Evolutionary conservation across 345 rosid genomes (phyloP).

Genomic region (Bretschneidera sinensis): DNA sequence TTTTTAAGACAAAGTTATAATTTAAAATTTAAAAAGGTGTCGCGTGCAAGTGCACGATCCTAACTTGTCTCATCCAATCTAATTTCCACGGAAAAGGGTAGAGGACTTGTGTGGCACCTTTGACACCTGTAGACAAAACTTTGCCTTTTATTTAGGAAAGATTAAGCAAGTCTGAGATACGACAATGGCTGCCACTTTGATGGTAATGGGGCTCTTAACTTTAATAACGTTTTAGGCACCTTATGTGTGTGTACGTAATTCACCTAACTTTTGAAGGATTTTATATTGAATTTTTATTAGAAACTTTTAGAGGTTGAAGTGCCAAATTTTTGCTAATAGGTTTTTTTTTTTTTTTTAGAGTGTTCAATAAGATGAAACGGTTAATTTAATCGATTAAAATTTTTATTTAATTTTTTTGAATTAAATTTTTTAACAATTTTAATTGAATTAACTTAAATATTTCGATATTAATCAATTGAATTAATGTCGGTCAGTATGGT

Average conservation of each 20-base stretch:
- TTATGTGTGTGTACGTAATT: neutral
- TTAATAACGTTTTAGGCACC: no score
- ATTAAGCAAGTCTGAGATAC: slow-evolving; percentile 2
- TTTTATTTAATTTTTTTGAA: no score
- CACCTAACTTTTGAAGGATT: slow-evolving; percentile 13
- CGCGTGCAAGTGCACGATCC: slow-evolving; percentile 20
- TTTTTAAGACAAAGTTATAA: neutral
- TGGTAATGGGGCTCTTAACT: slow-evolving; percentile 14
- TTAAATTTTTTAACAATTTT: no score
- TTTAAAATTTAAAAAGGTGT: slow-evolving; percentile 5
- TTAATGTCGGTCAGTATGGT: no score
- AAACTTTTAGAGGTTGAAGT: slow-evolving; percentile 17
- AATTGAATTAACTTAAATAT: no score
- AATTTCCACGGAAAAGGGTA: neutral
- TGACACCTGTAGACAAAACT: slow-evolving; percentile 15
- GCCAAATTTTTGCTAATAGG: no score
- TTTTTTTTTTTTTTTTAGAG: no score
- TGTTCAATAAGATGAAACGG: no score
- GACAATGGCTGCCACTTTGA: slow-evolving; percentile 13
- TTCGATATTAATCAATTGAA: no score
- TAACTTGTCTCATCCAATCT: slow-evolving; percentile 9
- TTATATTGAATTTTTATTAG: neutral
- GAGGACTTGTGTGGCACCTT: neutral
- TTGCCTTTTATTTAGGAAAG: slow-evolving; percentile 2
- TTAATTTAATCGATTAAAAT: no score